A percentile compares a stretch with the other conserved stretches of the same genome.
phyloP scores from a whole-genome alignment of 2,329 filamentous ascomycete genomes.

The Pseudogymnoascus verrucosus region DNA sequence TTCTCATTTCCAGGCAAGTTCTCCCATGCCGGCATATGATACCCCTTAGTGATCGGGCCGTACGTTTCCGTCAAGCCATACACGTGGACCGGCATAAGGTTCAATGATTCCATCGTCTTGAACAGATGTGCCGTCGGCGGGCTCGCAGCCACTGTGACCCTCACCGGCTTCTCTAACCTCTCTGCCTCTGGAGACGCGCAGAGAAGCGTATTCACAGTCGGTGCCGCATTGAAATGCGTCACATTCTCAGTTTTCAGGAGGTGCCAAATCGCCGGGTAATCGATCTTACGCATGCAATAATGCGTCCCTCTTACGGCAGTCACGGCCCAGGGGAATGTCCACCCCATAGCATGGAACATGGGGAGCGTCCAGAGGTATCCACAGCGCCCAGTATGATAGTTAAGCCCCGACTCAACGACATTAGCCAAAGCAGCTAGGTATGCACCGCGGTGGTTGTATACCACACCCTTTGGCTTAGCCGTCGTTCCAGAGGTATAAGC shows the following conservation, averaged over 20 bases:
- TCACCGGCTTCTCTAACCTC: slow-evolving; percentile 59
- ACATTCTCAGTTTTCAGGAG: slow-evolving; percentile 78
- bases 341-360: slow-evolving; percentile 70
- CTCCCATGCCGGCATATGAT: slow-evolving; percentile 82
- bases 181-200: slow-evolving; percentile 72
- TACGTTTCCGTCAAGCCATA: slow-evolving; percentile 90
- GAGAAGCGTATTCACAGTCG: slow-evolving; percentile 90
- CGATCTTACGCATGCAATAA: slow-evolving; percentile 88
- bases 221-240: slow-evolving; percentile 92
- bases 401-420: slow-evolving; percentile 80
- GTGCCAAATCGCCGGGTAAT: slow-evolving; percentile 88
- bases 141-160: slow-evolving; percentile 86
- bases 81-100: slow-evolving; percentile 84
- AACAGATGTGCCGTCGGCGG: slow-evolving; percentile 87
- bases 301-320: slow-evolving; percentile 90
- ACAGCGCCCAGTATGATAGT: slow-evolving; percentile 59
- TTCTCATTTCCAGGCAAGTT: slow-evolving; percentile 62
- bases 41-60: slow-evolving; percentile 91
- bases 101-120: slow-evolving; percentile 74
- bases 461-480: slow-evolving; percentile 82
- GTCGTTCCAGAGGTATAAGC: slow-evolving; percentile 95
- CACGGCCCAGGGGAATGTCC: slow-evolving; percentile 91
- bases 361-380: slow-evolving; percentile 88
- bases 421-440: slow-evolving; percentile 83
- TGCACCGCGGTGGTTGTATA: slow-evolving; percentile 79